phyloP scores from a whole-genome alignment of 2,329 filamentous ascomycete species.

The Emmonsiellopsis sp. region DNA sequence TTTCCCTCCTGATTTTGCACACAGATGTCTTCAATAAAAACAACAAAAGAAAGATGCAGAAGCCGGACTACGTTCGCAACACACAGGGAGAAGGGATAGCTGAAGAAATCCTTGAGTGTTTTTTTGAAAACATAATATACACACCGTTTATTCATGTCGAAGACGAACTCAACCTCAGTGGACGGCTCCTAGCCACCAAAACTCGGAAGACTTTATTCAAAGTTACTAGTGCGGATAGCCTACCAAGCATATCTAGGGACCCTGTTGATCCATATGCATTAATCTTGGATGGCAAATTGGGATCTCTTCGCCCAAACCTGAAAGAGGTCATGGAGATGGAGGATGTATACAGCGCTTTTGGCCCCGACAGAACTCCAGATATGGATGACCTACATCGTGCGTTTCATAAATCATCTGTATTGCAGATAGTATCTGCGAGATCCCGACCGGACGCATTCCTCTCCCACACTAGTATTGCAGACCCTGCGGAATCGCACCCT shows the following conservation, averaged over 20 bases:
- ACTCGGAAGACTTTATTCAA: slow-evolving; percentile 62
- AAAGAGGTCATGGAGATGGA: slow-evolving; percentile 90
- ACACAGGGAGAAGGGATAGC: slow-evolving; percentile 86
- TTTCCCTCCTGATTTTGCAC: slow-evolving; percentile 90
- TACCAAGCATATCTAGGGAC: slow-evolving; percentile 61
- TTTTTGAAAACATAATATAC: slow-evolving; percentile 98
- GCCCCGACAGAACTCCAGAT: slow-evolving; percentile 65
- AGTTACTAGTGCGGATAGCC: slow-evolving; percentile 52
- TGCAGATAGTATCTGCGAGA: slow-evolving; percentile 90
- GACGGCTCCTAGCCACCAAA: slow-evolving; percentile 62
- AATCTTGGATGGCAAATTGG: slow-evolving; percentile 82
- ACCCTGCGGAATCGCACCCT: slow-evolving; percentile 76
- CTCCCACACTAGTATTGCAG: slow-evolving; percentile 72
- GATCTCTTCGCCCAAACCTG: slow-evolving; percentile 70
- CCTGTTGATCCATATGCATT: slow-evolving; percentile 92
- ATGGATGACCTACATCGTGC: slow-evolving; percentile 74
- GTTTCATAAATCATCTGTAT: slow-evolving; percentile 80
- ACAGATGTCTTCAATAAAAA: slow-evolving; percentile 99
- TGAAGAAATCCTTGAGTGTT: slow-evolving; percentile 85
- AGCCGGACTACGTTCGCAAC: slow-evolving; percentile 89
- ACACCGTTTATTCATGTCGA: slow-evolving; percentile 98
- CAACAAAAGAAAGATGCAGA: slow-evolving; percentile 99
- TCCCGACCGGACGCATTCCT: slow-evolving; percentile 94
- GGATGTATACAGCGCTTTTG: slow-evolving; percentile 82
- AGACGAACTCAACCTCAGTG: slow-evolving; percentile 66